These are phyloP conservation scores for Podospora tetraspora DNA, from an alignment of 495 filamentous ascomycete genomes.

Conservation along the genomic window DNA sequence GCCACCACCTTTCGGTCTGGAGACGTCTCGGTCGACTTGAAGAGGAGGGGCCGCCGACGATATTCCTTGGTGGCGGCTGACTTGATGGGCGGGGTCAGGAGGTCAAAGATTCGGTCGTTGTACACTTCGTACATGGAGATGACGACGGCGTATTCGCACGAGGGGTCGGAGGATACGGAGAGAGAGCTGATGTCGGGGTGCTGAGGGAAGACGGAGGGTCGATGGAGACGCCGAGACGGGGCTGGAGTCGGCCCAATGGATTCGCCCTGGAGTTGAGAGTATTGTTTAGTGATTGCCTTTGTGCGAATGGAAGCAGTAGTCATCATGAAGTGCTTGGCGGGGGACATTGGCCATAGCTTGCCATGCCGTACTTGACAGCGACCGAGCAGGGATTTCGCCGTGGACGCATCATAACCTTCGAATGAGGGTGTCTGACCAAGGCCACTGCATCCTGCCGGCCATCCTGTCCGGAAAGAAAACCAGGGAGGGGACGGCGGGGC, in stretches of 20 bases:
- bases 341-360: constrained; percentile 15
- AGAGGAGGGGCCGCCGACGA: constrained; percentile 68
- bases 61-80: constrained; percentile 56
- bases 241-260: constrained; percentile 38
- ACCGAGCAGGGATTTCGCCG: background rate
- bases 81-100: constrained; percentile 57
- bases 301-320: constrained; percentile 36
- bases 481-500: constrained; percentile 17
- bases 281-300: constrained; percentile 36
- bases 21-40: constrained; percentile 80
- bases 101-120: constrained; percentile 95
- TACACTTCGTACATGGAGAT: constrained; percentile 99
- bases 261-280: constrained; percentile 37
- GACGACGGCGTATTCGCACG: constrained; percentile 80
- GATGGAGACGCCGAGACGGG: constrained; percentile 54
- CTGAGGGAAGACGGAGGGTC: constrained; percentile 61
- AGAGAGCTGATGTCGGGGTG: constrained; percentile 70
- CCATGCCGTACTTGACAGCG: background rate
- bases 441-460: background rate
- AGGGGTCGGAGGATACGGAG: constrained; percentile 58
- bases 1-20: constrained; percentile 87
- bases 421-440: background rate
- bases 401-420: constrained; percentile 2
- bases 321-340: constrained; percentile 38
- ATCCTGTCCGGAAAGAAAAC: background rate